Evolutionary conservation across 2,329 filamentous ascomycete genomes (phyloP).

Genomic region (Phialophora expanda): DNA sequence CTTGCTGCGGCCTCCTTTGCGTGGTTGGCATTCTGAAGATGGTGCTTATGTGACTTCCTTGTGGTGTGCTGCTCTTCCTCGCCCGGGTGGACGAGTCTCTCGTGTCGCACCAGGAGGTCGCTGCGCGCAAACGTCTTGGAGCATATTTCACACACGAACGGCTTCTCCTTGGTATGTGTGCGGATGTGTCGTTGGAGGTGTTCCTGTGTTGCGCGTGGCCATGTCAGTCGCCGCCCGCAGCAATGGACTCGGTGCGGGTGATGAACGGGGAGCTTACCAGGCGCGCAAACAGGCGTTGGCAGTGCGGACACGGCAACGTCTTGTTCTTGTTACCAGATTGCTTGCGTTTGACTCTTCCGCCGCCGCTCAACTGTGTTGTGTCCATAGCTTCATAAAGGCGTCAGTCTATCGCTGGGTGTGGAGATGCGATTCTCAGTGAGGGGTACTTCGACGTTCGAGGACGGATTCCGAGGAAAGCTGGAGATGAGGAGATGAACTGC

Average conservation of each 20-base stretch:
- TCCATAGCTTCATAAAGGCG: constrained; percentile 28
- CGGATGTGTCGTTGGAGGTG: constrained; percentile 59
- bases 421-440: constrained; percentile 22
- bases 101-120: constrained; percentile 57
- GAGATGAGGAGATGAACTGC: constrained; percentile 16
- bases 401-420: constrained; percentile 23
- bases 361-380: constrained; percentile 28
- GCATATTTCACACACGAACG: constrained; percentile 57
- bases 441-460: constrained; percentile 12
- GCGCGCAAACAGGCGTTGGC: constrained; percentile 55
- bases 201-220: constrained; percentile 41
- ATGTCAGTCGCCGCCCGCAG: constrained; percentile 26
- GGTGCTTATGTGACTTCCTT: constrained; percentile 38
- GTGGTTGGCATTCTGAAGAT: constrained; percentile 34
- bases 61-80: constrained; percentile 45
- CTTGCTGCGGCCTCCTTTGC: constrained; percentile 27
- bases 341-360: constrained; percentile 37
- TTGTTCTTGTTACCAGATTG: constrained; percentile 49
- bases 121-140: constrained; percentile 56
- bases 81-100: constrained; percentile 54
- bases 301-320: constrained; percentile 56
- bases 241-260: constrained; percentile 9
- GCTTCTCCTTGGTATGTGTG: constrained; percentile 58
- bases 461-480: constrained; percentile 7
- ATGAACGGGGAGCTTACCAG: constrained; percentile 40